Evolutionary conservation across 2,329 filamentous ascomycete species (phyloP), one percentile per base, ranked within the genome.

Genomic region (Hymenoscyphus albidus): DNA sequence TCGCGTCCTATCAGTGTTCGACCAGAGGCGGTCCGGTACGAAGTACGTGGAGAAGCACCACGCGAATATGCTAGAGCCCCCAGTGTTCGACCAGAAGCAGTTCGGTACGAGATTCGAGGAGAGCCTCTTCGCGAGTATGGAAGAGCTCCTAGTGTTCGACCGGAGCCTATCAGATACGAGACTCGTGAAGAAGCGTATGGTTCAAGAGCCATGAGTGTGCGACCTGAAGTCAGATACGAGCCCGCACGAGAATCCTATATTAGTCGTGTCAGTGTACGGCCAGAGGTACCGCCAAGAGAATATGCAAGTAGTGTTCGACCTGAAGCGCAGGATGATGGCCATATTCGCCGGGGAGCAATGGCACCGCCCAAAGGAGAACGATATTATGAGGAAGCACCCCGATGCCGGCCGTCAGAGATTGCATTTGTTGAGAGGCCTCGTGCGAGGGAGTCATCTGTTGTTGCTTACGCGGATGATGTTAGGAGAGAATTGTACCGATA

Each of bases 111-210:
- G 32, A 31, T 58, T 2, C 63, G 60, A 14, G 79, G 82, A 39
- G 82, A 82, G 14, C 77, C 83, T 2, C 74, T 78, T 27, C 74
- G 79, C 61, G 82, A 84, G 59, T 85, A 85, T 71, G 75, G 76
- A 9, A 65, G 70, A 62, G 73, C 77, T 7, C 61, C 83, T 3
- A 88, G 86, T 73, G 82, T 85, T 39, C 82, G 86, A 57, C 85
- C 88, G 27, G 74, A 77, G 12, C 63, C 73, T 1, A 65, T 73
- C 27, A 76, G 77, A 60, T 80, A 81, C 65, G 77, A 79, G 22
- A 39, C 39, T n/a, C 72, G 77, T 57, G 80, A 80, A 64, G 77
- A 79, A 16, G 31, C 39, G 5, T 82, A 81, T 67, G 76, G 76
- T 44, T 22, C 57, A 6, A 76, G 80, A 63, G 74, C 80, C 61